Evolutionary conservation across 306 rosid genomes (phyloP), one percentile per base, ranked within the genome.

Genomic region (Vicia villosa): DNA sequence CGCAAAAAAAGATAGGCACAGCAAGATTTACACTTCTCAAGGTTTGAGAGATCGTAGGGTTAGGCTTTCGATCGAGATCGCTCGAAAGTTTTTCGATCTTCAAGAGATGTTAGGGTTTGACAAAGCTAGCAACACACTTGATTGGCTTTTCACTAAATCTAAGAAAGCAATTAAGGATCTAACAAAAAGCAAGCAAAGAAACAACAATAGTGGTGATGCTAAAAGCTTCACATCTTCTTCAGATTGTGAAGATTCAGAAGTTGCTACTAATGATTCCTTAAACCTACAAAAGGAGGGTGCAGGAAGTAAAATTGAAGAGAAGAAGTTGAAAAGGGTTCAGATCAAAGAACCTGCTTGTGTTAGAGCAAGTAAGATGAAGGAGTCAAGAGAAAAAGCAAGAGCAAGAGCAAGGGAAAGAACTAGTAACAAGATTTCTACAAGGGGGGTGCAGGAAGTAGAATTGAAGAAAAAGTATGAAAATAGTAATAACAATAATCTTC

Each of bases 81-180:
- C 98, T 15, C 66, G 98, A 2, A 85, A 91, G 84, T 94, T 94
- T 91, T 94, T 94, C 32, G 97, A 94, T 85, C 97, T 94, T 47
- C 98, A 94, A 70, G 98, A 94, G 81, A 79, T 83, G 92, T 68
- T 94, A 87, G 98, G 98, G 86, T 87, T 87, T 52, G 97, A 94
- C 84, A 94, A 86, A 71, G 97, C 98, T 10, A 94, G 98, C 70
- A 86, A 82, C 63, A 94, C 98, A 74, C 88, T 94, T 3, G 97
- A 94, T n/a, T 94, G 98, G 98, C 89, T 94, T 55, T 84, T 94
- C 74, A 70, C 61, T 15, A 88, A 90, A 81, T 88, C 97, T 13
- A 84, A 74, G 74, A 86, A 72, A 38, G 97, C 92, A 28, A 94
- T 94, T 57, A 79, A 72, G 56, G 89, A 90, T 24, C 83, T 84